Conservation (phyloP, 768 basidiomycete species). For the Boletus sp. region DNA sequence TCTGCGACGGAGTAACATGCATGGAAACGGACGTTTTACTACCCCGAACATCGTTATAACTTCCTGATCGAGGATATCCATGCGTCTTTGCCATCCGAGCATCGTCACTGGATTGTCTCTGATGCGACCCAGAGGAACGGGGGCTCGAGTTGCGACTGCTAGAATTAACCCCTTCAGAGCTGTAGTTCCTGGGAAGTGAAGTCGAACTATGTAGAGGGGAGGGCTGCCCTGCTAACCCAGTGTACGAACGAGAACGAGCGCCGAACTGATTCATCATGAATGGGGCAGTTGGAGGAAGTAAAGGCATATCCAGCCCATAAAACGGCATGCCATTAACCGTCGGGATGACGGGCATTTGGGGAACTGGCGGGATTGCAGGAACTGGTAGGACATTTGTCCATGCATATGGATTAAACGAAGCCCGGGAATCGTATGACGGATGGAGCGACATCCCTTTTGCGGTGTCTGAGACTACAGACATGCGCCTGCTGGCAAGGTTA, state of each 20-base stretch:
- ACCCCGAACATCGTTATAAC: constrained; percentile 16
- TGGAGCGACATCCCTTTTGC: constrained; percentile 29
- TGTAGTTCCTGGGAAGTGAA: constrained; percentile 24
- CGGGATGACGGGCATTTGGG: constrained; percentile 34
- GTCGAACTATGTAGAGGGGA: constrained; percentile 24
- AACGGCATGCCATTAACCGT: constrained; percentile 40
- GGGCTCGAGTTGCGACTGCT: constrained; percentile 19
- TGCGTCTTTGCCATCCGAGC: constrained; percentile 12
- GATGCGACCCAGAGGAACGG: constrained; percentile 22
- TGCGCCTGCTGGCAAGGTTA: constrained; percentile 38
- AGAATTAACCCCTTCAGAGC: constrained; percentile 22
- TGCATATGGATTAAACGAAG: constrained; percentile 28
- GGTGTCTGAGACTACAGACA: constrained; percentile 38
- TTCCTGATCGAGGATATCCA: constrained; percentile 15
- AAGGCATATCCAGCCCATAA: constrained; percentile 59
- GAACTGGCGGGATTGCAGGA: constrained; percentile 37
- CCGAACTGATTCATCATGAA: constrained; percentile 68
- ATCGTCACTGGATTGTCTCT: constrained; percentile 35
- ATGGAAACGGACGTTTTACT: constrained; percentile 8
- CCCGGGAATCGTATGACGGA: constrained; percentile 28
- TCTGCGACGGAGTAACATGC: constrained; percentile 9
- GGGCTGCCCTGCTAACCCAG: constrained; percentile 32
- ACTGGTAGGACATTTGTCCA: constrained; percentile 21
- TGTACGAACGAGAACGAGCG: constrained; percentile 38
- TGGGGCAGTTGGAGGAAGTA: constrained; percentile 70